A percentile compares a stretch with the other conserved stretches of the same genome.
phyloP scores from a whole-genome alignment of 805 yeast genomes.

The Aciculoconidium aculeatum region DNA sequence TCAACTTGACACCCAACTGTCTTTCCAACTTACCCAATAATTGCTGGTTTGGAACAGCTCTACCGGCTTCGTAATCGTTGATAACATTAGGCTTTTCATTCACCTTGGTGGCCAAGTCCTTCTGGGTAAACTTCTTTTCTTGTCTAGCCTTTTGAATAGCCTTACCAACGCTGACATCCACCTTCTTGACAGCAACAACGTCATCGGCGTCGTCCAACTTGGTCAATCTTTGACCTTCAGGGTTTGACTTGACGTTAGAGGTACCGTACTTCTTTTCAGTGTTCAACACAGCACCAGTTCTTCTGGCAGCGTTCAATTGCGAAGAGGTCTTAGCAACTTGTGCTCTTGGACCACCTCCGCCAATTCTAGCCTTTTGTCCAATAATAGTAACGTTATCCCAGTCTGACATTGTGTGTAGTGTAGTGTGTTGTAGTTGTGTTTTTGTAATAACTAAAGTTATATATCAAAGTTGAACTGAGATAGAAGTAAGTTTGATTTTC shows the following conservation, averaged over 20 bases:
- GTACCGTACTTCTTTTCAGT: constrained; percentile 88
- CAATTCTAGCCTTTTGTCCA: constrained; percentile 83
- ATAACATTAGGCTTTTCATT: constrained; percentile 94
- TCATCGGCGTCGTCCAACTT: constrained; percentile 91
- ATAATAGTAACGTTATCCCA: constrained; percentile 92
- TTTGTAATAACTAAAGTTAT: background rate
- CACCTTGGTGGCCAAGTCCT: constrained; percentile 91
- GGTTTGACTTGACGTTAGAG: constrained; percentile 54
- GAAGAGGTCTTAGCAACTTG: constrained; percentile 73
- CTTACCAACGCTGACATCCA: constrained; percentile 80
- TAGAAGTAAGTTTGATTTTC: too few relatives aligned
- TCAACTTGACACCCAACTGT: constrained; percentile 86
- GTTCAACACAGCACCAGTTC: constrained; percentile 82
- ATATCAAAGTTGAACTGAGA: background rate
- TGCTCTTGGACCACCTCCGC: constrained; percentile 84
- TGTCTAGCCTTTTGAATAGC: constrained; percentile 80
- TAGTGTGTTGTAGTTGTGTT: too few relatives aligned
- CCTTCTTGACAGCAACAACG: constrained; percentile 85
- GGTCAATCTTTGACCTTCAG: constrained; percentile 93
- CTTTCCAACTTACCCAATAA: constrained; percentile 87
- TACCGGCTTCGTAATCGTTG: constrained; percentile 94
- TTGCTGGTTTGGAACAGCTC: constrained; percentile 96
- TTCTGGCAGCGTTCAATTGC: constrained; percentile 88
- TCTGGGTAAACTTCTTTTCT: constrained; percentile 86
- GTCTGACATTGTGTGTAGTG: constrained; percentile 45